Percentiles rank a stretch among this genome's conserved stretches.
phyloP scores from a whole-genome alignment of 2,329 filamentous ascomycete species.

The Cladosporium sp. region DNA sequence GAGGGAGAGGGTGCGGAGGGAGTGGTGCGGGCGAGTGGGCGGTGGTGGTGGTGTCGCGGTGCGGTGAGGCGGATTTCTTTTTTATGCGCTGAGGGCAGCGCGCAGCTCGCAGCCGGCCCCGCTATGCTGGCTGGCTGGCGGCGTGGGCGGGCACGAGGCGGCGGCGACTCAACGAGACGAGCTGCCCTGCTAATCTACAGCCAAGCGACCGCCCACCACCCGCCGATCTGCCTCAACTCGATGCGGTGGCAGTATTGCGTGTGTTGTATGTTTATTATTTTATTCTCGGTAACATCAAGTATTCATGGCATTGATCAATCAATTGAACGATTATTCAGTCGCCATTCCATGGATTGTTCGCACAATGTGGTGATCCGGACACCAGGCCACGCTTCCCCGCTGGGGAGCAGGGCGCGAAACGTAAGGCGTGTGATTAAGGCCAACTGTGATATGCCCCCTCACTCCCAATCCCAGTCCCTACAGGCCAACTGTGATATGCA shows the following conservation, averaged over 20 bases:
- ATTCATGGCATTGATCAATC: neutral
- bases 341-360: too few species aligned
- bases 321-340: neutral
- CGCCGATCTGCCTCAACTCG: neutral
- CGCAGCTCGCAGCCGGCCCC: slow-evolving; percentile 6
- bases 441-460: neutral
- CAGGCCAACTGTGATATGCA: too few species aligned
- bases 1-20: neutral
- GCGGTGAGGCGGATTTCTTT: slow-evolving; percentile 10
- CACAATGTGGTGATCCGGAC: too few species aligned
- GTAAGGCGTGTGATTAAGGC: slow-evolving; percentile 9
- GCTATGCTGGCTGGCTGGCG: neutral
- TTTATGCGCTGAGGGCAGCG: slow-evolving; percentile 8
- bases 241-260: neutral
- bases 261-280: neutral
- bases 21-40: neutral
- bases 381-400: neutral
- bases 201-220: slow-evolving; percentile 3
- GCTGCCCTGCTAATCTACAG: neutral
- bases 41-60: neutral
- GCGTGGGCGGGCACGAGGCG: neutral
- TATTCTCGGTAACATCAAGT: neutral
- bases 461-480: too few species aligned
- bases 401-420: neutral
- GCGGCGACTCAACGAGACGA: slow-evolving; percentile 5